A percentile compares a stretch with the other conserved stretches of the same genome.
These are phyloP conservation scores for Ophiostoma sp. DNA, from an alignment of 2,329 filamentous ascomycete species.

Conservation along the genomic window DNA sequence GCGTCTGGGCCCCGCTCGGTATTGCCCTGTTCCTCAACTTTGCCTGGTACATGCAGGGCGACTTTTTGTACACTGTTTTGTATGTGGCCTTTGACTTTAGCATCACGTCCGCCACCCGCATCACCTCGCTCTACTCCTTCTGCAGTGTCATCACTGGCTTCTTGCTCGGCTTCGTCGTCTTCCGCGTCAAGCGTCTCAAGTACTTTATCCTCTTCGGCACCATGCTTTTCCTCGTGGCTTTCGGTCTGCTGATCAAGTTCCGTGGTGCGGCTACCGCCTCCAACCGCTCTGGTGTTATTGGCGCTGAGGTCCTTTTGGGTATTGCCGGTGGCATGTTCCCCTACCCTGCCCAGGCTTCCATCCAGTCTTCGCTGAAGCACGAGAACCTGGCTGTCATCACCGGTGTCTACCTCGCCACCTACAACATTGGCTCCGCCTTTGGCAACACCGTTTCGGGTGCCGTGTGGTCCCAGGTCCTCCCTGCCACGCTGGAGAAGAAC, in stretches of 20 bases:
- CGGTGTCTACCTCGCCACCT: constrained; percentile 61
- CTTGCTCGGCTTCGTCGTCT: constrained; percentile 57
- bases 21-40: constrained; percentile 59
- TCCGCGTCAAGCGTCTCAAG: constrained; percentile 60
- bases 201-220: constrained; percentile 63
- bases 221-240: constrained; percentile 62
- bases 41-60: constrained; percentile 63
- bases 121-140: constrained; percentile 60
- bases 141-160: constrained; percentile 59
- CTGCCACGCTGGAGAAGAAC: constrained; percentile 41
- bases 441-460: constrained; percentile 62
- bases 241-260: constrained; percentile 63
- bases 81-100: constrained; percentile 62
- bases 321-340: constrained; percentile 64
- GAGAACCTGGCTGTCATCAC: constrained; percentile 64
- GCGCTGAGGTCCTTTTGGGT: constrained; percentile 62
- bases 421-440: constrained; percentile 62
- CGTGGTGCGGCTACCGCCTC: constrained; percentile 51
- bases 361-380: constrained; percentile 46
- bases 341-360: constrained; percentile 49
- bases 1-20: constrained; percentile 63
- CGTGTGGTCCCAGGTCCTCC: constrained; percentile 62
- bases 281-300: constrained; percentile 59
- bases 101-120: constrained; percentile 56
- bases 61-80: constrained; percentile 65